Evolutionary conservation across 441 rosid genomes (phyloP).

Genomic region (Erodium chrysanthum): DNA sequence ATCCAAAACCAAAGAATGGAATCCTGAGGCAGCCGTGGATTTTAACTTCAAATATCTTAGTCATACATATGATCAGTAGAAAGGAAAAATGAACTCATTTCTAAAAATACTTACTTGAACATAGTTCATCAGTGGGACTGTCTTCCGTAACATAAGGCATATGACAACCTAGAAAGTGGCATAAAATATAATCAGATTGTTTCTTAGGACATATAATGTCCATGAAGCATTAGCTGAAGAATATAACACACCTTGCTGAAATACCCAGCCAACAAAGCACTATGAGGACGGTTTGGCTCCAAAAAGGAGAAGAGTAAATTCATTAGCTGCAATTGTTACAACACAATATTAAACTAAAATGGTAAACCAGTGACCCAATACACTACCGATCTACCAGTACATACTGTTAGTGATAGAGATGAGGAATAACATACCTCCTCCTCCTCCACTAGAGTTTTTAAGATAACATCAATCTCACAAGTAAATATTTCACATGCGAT

Average conservation of each 20-base stretch:
- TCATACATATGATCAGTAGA: background rate
- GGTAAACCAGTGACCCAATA: background rate
- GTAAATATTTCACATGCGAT: slow-evolving; percentile 93
- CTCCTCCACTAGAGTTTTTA: slow-evolving; percentile 82
- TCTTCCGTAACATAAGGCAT: slow-evolving; percentile 88
- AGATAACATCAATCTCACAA: slow-evolving; percentile 89
- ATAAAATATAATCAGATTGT: slow-evolving; percentile 21
- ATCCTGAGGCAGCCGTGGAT: background rate
- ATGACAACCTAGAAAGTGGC: slow-evolving; percentile 56
- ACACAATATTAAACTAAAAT: slow-evolving; percentile 11
- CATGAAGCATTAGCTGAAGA: background rate
- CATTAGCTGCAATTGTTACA: slow-evolving; percentile 54
- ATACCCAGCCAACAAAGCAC: slow-evolving; percentile 89
- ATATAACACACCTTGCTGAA: slow-evolving; percentile 66
- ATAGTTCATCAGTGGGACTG: slow-evolving; percentile 72
- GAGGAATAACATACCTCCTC: slow-evolving; percentile 48
- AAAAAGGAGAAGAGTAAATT: slow-evolving; percentile 82
- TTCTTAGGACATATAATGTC: background rate
- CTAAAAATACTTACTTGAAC: slow-evolving; percentile 55
- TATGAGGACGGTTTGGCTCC: slow-evolving; percentile 79
- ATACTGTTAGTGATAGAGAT: slow-evolving; percentile 5
- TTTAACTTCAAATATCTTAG: background rate
- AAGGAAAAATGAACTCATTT: background rate
- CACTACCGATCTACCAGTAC: background rate
- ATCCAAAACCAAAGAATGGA: background rate